Evolutionary conservation across 495 filamentous ascomycete genomes (phyloP).

Genomic region (Apodospora peruviana): DNA sequence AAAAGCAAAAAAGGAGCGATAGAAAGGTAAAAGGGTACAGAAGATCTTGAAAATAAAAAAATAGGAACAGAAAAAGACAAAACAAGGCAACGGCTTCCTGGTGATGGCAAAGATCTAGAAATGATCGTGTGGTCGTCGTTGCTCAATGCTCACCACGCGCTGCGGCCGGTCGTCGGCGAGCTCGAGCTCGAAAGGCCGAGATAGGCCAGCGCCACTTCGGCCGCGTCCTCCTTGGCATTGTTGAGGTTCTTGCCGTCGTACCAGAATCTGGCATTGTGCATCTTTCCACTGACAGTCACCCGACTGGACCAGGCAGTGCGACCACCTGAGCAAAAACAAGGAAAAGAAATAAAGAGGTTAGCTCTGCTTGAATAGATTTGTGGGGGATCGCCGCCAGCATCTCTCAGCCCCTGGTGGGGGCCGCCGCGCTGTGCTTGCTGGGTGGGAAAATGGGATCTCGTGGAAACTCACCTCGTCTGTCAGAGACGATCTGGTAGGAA

Average conservation of each 20-base stretch:
- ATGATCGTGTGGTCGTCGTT: not conserved
- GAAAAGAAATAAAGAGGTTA: not conserved
- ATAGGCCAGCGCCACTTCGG: constrained; percentile 63
- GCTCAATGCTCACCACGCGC: constrained; percentile 6
- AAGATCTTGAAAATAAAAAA: not conserved
- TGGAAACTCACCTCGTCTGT: constrained; percentile 62
- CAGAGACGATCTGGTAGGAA: constrained; percentile 66
- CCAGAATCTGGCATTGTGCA: constrained; percentile 72
- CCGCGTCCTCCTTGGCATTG: constrained; percentile 87
- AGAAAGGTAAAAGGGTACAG: not conserved
- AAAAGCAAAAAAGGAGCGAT: too few relatives aligned
- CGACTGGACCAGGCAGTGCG: constrained; percentile 85
- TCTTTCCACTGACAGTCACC: constrained; percentile 54
- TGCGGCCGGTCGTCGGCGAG: constrained; percentile 9
- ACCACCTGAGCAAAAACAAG: constrained; percentile 65
- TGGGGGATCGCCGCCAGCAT: not conserved
- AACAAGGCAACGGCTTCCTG: not conserved
- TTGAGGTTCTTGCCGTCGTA: constrained; percentile 83
- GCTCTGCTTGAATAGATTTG: not conserved
- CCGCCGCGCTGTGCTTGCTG: not conserved
- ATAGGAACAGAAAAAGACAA: not conserved
- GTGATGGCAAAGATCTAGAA: not conserved
- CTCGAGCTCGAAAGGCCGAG: constrained; percentile 15
- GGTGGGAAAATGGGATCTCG: not conserved
- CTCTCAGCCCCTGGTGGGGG: not conserved